Evolutionary conservation across 352 stramenopile genomes (phyloP).

Genomic region (Discostella stelligera): DNA sequence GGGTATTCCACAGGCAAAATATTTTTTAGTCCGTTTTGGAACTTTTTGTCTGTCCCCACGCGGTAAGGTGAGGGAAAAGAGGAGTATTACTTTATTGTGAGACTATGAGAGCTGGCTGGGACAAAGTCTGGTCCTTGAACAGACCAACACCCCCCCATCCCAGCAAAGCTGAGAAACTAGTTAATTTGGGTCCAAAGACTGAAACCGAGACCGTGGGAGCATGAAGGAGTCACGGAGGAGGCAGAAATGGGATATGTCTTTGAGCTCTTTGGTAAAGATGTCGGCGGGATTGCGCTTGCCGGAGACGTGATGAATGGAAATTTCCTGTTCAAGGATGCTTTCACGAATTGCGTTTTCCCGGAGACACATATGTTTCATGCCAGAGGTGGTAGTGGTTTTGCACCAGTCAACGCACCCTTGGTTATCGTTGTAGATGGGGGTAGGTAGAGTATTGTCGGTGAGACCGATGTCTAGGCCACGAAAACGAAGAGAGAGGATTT

Average conservation of each 20-base stretch:
- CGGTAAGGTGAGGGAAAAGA: too few species aligned
- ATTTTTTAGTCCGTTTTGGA: too few species aligned
- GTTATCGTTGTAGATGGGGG: constrained; percentile 28
- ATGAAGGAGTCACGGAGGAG: too few species aligned
- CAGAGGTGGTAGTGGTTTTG: constrained; percentile 2
- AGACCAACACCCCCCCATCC: too few species aligned
- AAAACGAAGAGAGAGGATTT: background rate
- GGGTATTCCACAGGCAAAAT: too few species aligned
- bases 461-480: background rate
- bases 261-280: constrained; percentile 17
- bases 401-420: constrained; percentile 12
- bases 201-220: too few species aligned
- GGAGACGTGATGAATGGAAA: constrained; percentile 1
- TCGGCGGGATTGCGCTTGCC: constrained; percentile 3
- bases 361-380: constrained; percentile 10
- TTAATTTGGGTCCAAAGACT: too few species aligned
- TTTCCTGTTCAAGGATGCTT: background rate
- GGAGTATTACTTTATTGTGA: too few species aligned
- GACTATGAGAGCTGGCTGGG: too few species aligned
- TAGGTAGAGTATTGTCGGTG: background rate
- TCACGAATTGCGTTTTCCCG: constrained; percentile 6
- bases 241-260: background rate
- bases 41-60: too few species aligned
- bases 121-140: too few species aligned
- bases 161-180: too few species aligned